Evolutionary conservation across 2,329 filamentous ascomycete genomes (phyloP).

Genomic region (Paraphaeosphaeria sporulosa): DNA sequence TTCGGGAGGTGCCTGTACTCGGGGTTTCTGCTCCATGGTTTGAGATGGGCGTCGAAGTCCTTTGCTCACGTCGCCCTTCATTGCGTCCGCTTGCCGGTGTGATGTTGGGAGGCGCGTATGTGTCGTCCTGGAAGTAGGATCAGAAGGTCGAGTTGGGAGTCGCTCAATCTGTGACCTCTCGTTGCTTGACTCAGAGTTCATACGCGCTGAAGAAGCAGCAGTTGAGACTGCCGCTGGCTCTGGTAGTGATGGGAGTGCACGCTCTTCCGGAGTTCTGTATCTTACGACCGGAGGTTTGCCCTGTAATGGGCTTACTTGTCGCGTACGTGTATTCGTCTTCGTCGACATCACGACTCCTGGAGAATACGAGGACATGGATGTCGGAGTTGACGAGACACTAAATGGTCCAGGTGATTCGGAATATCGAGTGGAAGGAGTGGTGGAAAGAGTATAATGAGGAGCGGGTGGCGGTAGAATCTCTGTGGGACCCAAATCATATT

Average conservation of each 20-base stretch:
- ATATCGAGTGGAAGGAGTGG: constrained; percentile 77
- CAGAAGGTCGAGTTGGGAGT: constrained; percentile 58
- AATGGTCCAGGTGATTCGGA: constrained; percentile 77
- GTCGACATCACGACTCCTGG: constrained; percentile 64
- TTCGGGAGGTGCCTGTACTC: constrained; percentile 45
- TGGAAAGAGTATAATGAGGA: constrained; percentile 71
- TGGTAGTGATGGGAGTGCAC: constrained; percentile 69
- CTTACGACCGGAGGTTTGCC: constrained; percentile 68
- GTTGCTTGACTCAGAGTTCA: constrained; percentile 56
- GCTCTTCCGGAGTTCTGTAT: constrained; percentile 63
- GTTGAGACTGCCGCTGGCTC: constrained; percentile 78
- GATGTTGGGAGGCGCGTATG: constrained; percentile 11
- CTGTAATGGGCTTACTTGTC: constrained; percentile 64
- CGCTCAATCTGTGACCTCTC: constrained; percentile 44
- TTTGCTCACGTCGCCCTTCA: not conserved
- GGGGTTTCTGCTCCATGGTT: constrained; percentile 20
- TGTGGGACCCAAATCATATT: constrained; percentile 63
- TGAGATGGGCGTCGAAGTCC: constrained; percentile 9
- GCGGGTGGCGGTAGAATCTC: constrained; percentile 73
- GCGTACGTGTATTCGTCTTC: constrained; percentile 54
- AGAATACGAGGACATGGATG: constrained; percentile 78
- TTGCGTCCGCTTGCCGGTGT: constrained; percentile 2
- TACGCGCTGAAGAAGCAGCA: constrained; percentile 72
- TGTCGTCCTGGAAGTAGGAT: constrained; percentile 49
- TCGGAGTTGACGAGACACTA: constrained; percentile 80